phyloP scores from a whole-genome alignment of 2,329 filamentous ascomycete genomes.

The Ophiostoma sp. region DNA sequence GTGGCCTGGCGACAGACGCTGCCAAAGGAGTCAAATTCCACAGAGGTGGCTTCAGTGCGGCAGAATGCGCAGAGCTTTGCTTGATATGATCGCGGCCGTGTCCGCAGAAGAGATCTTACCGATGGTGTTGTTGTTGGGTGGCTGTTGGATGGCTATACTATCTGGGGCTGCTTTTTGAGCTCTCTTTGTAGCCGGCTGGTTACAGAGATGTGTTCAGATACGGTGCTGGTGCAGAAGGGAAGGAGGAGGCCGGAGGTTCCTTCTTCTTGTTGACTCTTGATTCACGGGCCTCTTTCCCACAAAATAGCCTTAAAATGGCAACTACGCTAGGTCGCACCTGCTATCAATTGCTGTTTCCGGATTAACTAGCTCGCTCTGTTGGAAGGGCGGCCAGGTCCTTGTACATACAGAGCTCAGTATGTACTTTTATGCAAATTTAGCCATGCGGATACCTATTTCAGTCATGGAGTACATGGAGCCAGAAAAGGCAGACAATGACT shows the following conservation, averaged over 20 bases:
- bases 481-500: neutral
- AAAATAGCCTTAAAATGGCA: constrained; percentile 4
- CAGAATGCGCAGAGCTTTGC: neutral
- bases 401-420: neutral
- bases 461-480: neutral
- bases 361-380: constrained; percentile 1
- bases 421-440: neutral
- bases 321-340: constrained; percentile 9
- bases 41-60: neutral
- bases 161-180: neutral
- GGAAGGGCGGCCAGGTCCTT: neutral
- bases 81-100: neutral
- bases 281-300: constrained; percentile 3
- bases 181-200: neutral
- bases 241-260: constrained; percentile 2
- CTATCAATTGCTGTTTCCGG: constrained; percentile 4
- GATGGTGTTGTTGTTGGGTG: neutral
- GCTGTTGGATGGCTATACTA: neutral
- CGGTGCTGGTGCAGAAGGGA: neutral
- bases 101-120: neutral
- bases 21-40: neutral
- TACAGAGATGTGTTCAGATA: neutral
- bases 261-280: neutral
- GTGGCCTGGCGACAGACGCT: neutral
- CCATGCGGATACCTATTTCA: neutral